phyloP scores from a whole-genome alignment of 345 rosid genomes.

The Syzygium oleosum region DNA sequence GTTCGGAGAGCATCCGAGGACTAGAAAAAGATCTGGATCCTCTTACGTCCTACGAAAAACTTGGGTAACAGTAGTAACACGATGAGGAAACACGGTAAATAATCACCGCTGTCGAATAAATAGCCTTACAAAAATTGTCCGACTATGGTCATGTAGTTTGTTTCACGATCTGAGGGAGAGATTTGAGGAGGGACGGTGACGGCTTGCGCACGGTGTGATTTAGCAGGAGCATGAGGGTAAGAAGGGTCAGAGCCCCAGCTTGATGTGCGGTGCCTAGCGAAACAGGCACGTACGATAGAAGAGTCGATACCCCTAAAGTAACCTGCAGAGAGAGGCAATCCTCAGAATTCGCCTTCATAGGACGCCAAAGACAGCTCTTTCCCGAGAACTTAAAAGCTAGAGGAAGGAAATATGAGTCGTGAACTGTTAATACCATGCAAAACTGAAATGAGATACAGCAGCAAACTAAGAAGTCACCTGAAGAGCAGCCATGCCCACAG shows the following conservation, averaged over 20 bases:
- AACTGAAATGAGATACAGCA: not conserved
- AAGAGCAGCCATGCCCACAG: constrained; percentile 70
- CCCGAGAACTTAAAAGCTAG: not conserved
- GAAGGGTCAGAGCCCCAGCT: constrained; percentile 79
- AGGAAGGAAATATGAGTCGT: not conserved
- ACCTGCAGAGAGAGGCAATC: constrained; percentile 30
- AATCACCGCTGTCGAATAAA: not conserved
- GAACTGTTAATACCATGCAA: not conserved
- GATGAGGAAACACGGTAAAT: not conserved
- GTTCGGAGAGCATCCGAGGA: not conserved
- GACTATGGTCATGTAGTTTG: not conserved
- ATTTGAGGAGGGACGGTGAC: constrained; percentile 59
- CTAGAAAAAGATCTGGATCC: not conserved
- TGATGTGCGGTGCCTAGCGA: constrained; percentile 83
- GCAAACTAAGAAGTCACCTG: constrained; percentile 37
- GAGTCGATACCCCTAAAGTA: constrained; percentile 75
- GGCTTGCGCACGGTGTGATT: constrained; percentile 77
- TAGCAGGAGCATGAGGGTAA: constrained; percentile 67
- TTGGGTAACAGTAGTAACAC: not conserved
- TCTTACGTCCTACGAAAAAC: not conserved
- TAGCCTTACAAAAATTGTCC: not conserved
- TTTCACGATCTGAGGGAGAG: constrained; percentile 68
- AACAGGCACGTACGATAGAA: constrained; percentile 75
- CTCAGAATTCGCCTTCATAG: not conserved
- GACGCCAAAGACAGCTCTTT: not conserved